Evolutionary conservation across 257 asterid species (phyloP), one percentile per base, ranked within the genome.

Genomic region (Solanum infundibuliforme): DNA sequence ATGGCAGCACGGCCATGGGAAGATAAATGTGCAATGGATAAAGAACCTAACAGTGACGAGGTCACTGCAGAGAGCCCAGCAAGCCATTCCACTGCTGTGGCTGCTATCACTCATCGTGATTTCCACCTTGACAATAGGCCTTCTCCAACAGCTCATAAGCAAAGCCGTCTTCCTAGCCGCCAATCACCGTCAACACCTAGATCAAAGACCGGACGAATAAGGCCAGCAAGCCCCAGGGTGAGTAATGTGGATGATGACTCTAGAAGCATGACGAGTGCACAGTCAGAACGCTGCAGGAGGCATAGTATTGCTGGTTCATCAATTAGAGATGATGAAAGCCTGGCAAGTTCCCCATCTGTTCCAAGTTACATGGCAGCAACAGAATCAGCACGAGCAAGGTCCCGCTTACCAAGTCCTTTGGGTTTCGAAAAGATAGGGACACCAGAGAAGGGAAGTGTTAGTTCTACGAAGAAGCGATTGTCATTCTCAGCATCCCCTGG

Each of bases 1-100:
- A 94, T 95, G 98, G 96, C 99, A 34, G 87, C 95, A 35, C 92
- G 96, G 14, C 98, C 98, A 73, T 92, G 93, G 93, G 98, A 95
- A 85, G 91, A 86, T 20, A 92, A 92, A 36, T 89, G 77, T 85
- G 87, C 91, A 83, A 81, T 83, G 21, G 93, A 90, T 34, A 94
- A 92, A 92, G 98, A 94, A 58, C 87, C 21, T 21, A 91, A 83
- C 83, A 66, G 79, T 35, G 93, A 93, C 68, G 90, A 46, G 8
- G 74, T 66, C 13, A 88, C 94, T 5, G 46, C 90, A 46, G 92
- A 92, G 83, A 92, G 93, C 88, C 86, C 71, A 48, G 58, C 89
- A 46, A 92, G 88, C 87, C 89, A 68, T 31, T 2, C 71, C 31
- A 20, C 11, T 20, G 83, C 92, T 29, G 23, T 88, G 32, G 87